Conservation (phyloP, 2,329 filamentous ascomycete species). For the Ascochyta viciae-villosae region DNA sequence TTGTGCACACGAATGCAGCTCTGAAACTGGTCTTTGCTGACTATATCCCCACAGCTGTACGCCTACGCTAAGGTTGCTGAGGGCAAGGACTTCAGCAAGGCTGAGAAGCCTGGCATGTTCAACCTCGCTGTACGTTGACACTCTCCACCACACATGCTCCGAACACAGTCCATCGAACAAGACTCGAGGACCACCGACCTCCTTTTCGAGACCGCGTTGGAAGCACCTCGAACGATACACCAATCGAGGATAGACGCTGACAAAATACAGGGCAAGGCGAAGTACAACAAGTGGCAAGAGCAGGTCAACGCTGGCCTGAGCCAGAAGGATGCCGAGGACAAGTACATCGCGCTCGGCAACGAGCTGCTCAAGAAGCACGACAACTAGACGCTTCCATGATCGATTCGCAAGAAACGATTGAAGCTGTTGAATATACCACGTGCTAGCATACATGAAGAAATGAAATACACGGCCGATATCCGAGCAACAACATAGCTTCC, state of each 20-base stretch:
- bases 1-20: not conserved
- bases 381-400: constrained; percentile 47
- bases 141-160: not conserved
- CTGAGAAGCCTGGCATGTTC: constrained; percentile 69
- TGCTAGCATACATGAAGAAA: constrained; percentile 11
- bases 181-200: too few species aligned
- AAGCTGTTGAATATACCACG: constrained; percentile 3
- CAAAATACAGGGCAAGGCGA: constrained; percentile 74
- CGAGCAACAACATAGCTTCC: not conserved
- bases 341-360: constrained; percentile 78
- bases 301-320: constrained; percentile 69
- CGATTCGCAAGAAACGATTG: not conserved
- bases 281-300: constrained; percentile 79
- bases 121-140: constrained; percentile 66
- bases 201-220: not conserved
- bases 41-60: constrained; percentile 54
- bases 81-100: constrained; percentile 49
- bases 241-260: constrained; percentile 4
- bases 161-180: not conserved
- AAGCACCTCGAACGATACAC: too few species aligned
- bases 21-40: constrained; percentile 7
- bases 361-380: constrained; percentile 74
- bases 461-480: constrained; percentile 15
- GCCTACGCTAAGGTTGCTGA: constrained; percentile 55
- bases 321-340: constrained; percentile 72